Evolutionary conservation across 2,329 filamentous ascomycete species (phyloP).

Genomic region (Cladosporium sp.): DNA sequence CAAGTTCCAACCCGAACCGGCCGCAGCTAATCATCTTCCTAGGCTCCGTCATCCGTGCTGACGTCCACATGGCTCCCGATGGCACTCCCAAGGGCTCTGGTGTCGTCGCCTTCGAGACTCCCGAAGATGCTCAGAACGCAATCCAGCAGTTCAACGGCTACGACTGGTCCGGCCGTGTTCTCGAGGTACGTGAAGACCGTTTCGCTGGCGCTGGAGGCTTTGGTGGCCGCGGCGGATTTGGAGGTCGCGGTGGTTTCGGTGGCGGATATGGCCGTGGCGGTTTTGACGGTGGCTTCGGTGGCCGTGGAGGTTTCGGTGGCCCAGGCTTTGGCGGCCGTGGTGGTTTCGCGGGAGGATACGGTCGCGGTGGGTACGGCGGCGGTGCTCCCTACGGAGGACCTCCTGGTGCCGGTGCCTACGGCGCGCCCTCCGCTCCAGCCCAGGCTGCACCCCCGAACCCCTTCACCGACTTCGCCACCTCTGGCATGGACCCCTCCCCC

Average conservation of each 20-base stretch:
- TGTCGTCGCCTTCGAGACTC: slow-evolving; percentile 92
- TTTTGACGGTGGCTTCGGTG: slow-evolving; percentile 33
- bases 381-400: slow-evolving; percentile 56
- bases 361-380: slow-evolving; percentile 48
- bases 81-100: slow-evolving; percentile 94
- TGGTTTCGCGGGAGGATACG: slow-evolving; percentile 43
- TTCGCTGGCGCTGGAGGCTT: slow-evolving; percentile 62
- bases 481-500: slow-evolving; percentile 76
- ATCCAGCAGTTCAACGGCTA: slow-evolving; percentile 98
- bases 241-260: slow-evolving; percentile 40
- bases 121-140: slow-evolving; percentile 90
- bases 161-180: slow-evolving; percentile 89
- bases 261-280: slow-evolving; percentile 42
- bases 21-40: slow-evolving; percentile 39
- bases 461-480: slow-evolving; percentile 88
- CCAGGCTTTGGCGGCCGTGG: slow-evolving; percentile 44
- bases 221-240: slow-evolving; percentile 30
- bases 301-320: slow-evolving; percentile 40
- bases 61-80: slow-evolving; percentile 87
- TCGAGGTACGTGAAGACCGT: slow-evolving; percentile 94
- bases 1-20: not conserved
- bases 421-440: slow-evolving; percentile 46
- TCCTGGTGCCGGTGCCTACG: slow-evolving; percentile 52
- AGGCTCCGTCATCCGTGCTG: slow-evolving; percentile 84
- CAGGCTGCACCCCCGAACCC: slow-evolving; percentile 63